Conservation (phyloP, 2,329 filamentous ascomycete genomes). For the Dryadomyces sulphureus region DNA sequence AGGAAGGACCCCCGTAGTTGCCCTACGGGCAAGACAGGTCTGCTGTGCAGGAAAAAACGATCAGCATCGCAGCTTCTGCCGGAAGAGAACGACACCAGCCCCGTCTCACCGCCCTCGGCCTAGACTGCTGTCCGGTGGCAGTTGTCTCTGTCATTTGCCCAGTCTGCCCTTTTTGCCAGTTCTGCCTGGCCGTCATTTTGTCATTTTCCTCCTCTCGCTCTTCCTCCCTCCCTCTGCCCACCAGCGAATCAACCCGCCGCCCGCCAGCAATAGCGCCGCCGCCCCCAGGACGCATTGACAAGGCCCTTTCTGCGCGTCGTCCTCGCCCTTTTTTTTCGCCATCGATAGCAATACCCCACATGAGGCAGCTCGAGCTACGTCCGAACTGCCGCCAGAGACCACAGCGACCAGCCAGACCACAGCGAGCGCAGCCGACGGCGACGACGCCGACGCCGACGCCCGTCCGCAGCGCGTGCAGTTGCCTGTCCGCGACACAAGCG, state of each 20-base stretch:
- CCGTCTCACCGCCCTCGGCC: constrained; percentile 1
- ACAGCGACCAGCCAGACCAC: not conserved
- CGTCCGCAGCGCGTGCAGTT: too few species aligned
- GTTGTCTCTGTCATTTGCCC: too few species aligned
- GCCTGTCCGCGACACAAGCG: not conserved
- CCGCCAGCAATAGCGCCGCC: too few species aligned
- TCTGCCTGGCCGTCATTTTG: too few species aligned
- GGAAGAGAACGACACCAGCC: not conserved
- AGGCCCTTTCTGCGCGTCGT: not conserved
- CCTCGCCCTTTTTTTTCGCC: not conserved
- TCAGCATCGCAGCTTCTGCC: not conserved
- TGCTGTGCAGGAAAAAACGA: not conserved
- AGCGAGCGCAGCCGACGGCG: too few species aligned
- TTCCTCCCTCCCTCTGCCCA: not conserved
- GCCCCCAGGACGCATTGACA: not conserved
- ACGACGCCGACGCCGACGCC: too few species aligned
- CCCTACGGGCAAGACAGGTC: not conserved
- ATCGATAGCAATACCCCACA: not conserved
- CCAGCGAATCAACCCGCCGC: too few species aligned
- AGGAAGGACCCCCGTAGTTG: not conserved
- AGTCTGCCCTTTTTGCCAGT: too few species aligned
- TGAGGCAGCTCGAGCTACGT: constrained; percentile 1
- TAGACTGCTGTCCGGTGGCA: too few species aligned
- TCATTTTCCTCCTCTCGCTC: too few species aligned
- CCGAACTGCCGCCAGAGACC: not conserved